phyloP scores from a whole-genome alignment of 352 stramenopile genomes.

The Globisporangium ultimum region DNA sequence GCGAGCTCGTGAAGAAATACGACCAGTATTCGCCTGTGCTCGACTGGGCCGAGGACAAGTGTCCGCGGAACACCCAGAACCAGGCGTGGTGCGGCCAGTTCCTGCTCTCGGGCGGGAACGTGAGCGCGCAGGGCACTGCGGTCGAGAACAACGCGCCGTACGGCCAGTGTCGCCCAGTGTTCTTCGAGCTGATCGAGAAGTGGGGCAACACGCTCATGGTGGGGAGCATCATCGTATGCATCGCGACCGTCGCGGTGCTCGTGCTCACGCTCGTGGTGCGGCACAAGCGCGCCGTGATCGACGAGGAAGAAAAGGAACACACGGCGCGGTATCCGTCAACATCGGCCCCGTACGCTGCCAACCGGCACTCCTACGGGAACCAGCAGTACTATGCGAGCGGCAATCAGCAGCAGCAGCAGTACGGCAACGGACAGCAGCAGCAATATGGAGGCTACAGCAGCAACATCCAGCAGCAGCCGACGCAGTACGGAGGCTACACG shows the following conservation, averaged over 20 bases:
- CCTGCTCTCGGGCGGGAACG: slow-evolving; percentile 31
- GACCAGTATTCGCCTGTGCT: slow-evolving; percentile 56
- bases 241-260: slow-evolving; percentile 46
- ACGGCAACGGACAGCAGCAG: slow-evolving; percentile 11
- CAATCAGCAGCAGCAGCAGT: slow-evolving; percentile 34
- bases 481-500: slow-evolving; percentile 15
- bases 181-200: slow-evolving; percentile 66
- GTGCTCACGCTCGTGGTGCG: slow-evolving; percentile 59
- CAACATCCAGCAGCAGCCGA: slow-evolving; percentile 10
- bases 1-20: slow-evolving; percentile 50
- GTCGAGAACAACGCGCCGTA: slow-evolving; percentile 53
- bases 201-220: slow-evolving; percentile 66
- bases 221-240: slow-evolving; percentile 45
- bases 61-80: slow-evolving; percentile 44
- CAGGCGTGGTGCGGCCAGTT: slow-evolving; percentile 72
- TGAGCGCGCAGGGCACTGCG: slow-evolving; percentile 21
- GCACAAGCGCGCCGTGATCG: slow-evolving; percentile 22
- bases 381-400: slow-evolving; percentile 1
- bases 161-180: slow-evolving; percentile 53
- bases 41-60: slow-evolving; percentile 61
- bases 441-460: slow-evolving; percentile 3
- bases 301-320: slow-evolving; percentile 14
- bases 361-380: slow-evolving; percentile 2
- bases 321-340: slow-evolving; percentile 6
- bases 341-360: neutral